Conservation (phyloP, 2,329 filamentous ascomycete species). For the Aureobasidium leucospermi region DNA sequence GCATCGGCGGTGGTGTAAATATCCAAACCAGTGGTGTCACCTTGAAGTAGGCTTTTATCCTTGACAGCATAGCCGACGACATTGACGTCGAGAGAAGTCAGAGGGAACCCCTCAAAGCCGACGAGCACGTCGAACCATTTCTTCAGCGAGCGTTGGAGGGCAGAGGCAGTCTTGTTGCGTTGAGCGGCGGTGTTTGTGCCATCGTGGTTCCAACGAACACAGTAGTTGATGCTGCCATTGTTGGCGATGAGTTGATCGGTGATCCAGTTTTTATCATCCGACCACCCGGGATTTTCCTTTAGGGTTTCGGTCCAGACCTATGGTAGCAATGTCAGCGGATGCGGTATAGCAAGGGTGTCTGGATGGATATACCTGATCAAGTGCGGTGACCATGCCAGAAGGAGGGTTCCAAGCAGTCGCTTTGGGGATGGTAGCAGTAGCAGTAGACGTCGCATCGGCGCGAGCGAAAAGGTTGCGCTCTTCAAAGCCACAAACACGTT, state of each 20-base stretch:
- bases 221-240: constrained; percentile 34
- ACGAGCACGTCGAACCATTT: constrained; percentile 39
- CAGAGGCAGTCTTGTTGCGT: constrained; percentile 31
- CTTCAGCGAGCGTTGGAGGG: constrained; percentile 31
- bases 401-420: constrained; percentile 4
- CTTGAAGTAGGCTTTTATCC: constrained; percentile 32
- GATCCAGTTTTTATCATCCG: constrained; percentile 27
- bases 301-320: constrained; percentile 2
- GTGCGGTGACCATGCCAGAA: neutral
- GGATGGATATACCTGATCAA: neutral
- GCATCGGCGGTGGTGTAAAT: constrained; percentile 37
- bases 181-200: constrained; percentile 32
- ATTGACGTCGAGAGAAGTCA: constrained; percentile 31
- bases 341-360: neutral
- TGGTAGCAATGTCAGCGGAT: neutral
- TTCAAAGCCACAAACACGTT: constrained; percentile 1
- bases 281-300: neutral
- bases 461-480: constrained; percentile 7
- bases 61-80: constrained; percentile 41
- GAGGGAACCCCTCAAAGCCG: constrained; percentile 40
- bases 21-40: constrained; percentile 29
- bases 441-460: neutral
- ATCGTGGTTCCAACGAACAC: constrained; percentile 40
- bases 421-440: neutral
- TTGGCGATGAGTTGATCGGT: constrained; percentile 26